These are phyloP conservation scores for Xylaria sp. DNA, from an alignment of 2,329 filamentous ascomycete species.

Conservation along the genomic window DNA sequence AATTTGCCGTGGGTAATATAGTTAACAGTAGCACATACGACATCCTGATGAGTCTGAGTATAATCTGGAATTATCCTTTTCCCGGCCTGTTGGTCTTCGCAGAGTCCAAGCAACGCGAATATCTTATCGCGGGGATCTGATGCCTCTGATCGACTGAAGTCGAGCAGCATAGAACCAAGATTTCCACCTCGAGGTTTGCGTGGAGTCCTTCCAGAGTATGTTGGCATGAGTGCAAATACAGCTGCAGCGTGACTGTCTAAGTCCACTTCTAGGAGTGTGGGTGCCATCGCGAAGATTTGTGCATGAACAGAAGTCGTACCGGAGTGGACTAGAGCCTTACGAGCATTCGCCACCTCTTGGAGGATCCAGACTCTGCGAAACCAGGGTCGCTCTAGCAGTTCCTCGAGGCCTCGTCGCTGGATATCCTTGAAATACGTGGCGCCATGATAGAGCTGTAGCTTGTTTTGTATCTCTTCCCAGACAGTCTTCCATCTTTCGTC, in stretches of 20 bases:
- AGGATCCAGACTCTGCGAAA: conserved; percentile 25
- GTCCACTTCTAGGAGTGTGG: neutral
- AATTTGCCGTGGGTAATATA: too few relatives aligned
- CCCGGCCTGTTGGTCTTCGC: neutral
- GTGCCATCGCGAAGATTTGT: conserved; percentile 12
- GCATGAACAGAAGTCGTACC: neutral
- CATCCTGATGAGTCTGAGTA: neutral
- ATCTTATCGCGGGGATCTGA: conserved; percentile 21
- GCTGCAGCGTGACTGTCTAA: conserved; percentile 1
- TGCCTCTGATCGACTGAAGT: conserved; percentile 1
- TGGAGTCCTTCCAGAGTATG: neutral
- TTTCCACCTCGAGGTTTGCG: neutral
- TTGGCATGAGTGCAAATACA: conserved; percentile 23
- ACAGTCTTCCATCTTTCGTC: neutral
- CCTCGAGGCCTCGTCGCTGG: neutral
- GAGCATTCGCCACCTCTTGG: conserved; percentile 27
- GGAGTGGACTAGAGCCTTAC: conserved; percentile 11
- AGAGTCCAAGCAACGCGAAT: conserved; percentile 29
- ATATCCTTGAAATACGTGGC: too few relatives aligned
- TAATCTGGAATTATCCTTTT: conserved; percentile 8
- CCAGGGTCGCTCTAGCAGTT: conserved; percentile 15
- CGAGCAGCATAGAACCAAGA: neutral
- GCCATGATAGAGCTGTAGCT: neutral
- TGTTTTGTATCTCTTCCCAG: neutral
- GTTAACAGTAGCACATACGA: neutral